phyloP scores from a whole-genome alignment of 208 protist genomes.

The Trypanosoma brucei region DNA sequence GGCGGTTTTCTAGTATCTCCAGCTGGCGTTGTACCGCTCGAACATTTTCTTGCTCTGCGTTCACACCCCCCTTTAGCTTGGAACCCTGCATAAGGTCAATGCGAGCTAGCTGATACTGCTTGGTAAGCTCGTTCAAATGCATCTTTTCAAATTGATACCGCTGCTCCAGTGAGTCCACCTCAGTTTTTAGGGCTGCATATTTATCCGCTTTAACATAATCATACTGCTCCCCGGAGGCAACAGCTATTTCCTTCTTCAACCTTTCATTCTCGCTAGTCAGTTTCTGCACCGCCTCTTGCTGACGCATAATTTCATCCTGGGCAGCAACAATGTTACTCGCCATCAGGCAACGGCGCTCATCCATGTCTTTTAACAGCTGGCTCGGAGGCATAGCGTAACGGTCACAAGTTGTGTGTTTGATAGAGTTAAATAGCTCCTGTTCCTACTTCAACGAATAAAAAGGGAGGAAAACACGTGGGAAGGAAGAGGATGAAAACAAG shows the following conservation, averaged over 20 bases:
- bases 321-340: constrained; percentile 44
- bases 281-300: constrained; percentile 73
- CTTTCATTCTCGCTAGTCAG: constrained; percentile 83
- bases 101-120: constrained; percentile 76
- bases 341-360: constrained; percentile 60
- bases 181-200: constrained; percentile 71
- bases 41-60: constrained; percentile 88
- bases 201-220: constrained; percentile 89
- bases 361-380: neutral
- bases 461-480: no score
- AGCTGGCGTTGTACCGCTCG: constrained; percentile 90
- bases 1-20: constrained; percentile 92
- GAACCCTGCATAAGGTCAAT: constrained; percentile 85
- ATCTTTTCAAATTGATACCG: constrained; percentile 91
- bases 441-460: no score
- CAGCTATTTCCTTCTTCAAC: constrained; percentile 85
- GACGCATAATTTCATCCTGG: constrained; percentile 56
- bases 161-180: constrained; percentile 85
- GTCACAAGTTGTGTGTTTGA: no score
- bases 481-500: no score
- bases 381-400: neutral
- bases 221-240: constrained; percentile 59
- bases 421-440: no score
- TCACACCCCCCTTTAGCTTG: constrained; percentile 85
- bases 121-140: constrained; percentile 86